A percentile compares a stretch with the other conserved stretches of the same genome.
These are phyloP conservation scores for Aspergillus neoniger DNA, from an alignment of 2,329 filamentous ascomycete genomes.

Conservation along the genomic window DNA sequence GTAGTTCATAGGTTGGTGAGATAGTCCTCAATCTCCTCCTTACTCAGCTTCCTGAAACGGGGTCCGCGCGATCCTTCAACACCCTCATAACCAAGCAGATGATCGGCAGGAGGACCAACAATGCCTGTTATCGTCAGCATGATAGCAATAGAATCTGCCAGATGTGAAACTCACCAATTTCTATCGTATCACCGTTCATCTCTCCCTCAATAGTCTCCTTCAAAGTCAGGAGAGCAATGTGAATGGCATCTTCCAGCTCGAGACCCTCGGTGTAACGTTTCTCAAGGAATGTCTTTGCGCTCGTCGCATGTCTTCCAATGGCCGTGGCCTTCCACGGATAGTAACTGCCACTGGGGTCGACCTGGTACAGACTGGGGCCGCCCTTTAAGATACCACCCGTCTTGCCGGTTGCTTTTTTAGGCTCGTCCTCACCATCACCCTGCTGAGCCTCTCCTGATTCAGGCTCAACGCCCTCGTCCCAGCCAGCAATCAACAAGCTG, in stretches of 20 bases:
- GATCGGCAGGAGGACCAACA: slow-evolving; percentile 89
- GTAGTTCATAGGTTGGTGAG: slow-evolving; percentile 84
- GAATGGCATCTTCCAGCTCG: slow-evolving; percentile 96
- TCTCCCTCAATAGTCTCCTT: slow-evolving; percentile 99
- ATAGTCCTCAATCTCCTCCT: slow-evolving; percentile 99
- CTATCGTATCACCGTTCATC: slow-evolving; percentile 98
- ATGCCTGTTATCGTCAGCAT: slow-evolving; percentile 63
- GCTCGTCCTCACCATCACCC: slow-evolving; percentile 58
- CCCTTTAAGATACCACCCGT: slow-evolving; percentile 95
- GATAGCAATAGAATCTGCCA: not conserved
- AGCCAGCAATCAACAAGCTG: slow-evolving; percentile 90
- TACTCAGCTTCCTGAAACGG: slow-evolving; percentile 68
- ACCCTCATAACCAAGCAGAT: slow-evolving; percentile 77
- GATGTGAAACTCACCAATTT: slow-evolving; percentile 71
- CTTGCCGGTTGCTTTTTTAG: slow-evolving; percentile 76
- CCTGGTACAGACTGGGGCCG: slow-evolving; percentile 96
- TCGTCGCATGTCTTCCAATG: slow-evolving; percentile 97
- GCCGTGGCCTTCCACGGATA: slow-evolving; percentile 99
- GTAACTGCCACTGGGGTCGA: slow-evolving; percentile 97
- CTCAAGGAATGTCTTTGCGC: slow-evolving; percentile 98
- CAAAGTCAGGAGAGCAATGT: slow-evolving; percentile 93
- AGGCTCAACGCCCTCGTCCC: slow-evolving; percentile 95
- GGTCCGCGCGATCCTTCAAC: slow-evolving; percentile 47
- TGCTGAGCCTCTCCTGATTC: slow-evolving; percentile 67
- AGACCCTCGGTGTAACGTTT: slow-evolving; percentile 97